Evolutionary conservation across 2,329 filamentous ascomycete genomes (phyloP), one percentile per base, ranked within the genome.

Genomic region (Colletotrichum scovillei): DNA sequence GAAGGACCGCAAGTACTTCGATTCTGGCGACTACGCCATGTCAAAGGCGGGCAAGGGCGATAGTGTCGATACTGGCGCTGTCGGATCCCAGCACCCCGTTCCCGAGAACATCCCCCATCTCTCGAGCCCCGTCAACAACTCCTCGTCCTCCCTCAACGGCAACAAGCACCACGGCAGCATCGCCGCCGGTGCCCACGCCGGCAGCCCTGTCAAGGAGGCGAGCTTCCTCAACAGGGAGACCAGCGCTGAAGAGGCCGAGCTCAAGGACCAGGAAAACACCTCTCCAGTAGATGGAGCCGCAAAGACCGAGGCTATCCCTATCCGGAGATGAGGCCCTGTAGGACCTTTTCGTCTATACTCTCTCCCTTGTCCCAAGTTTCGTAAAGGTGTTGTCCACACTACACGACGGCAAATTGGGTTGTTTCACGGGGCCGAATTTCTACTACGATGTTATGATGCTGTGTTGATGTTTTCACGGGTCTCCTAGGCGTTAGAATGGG

Each of bases 1-100:
- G 82, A 98, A 98, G 90, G 97, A 98, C 84, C 95, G 97, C 88
- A 99, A 97, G 87, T 98, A 98, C 87, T 98, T 98, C 85, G 95
- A 98, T 87, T 97, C 94, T 74, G 95, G 95, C 81, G 95, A 98
- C 87, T 98, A 98, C 80, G 95, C 95, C 81, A 94, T 98, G 86
- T 96, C 94, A 84, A 98, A 98, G 88, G 97, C 97, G 73, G 97
- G 97, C 85, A 98, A 98, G 87, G 95, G 95, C 83, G 94, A 95
- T 80, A 94, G 97, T 81, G 93, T 97, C 80, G 96, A 97, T 81
- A 94, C 97, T 74, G 97, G 96, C 81, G 93, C 93, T 80, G 94
- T 99, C 80, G 97, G 97, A 80, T 95, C 94, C 80, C 93, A 98
- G 86, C 97, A 99, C 84, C 97, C 97, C 67, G 92, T 95, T 64